These are phyloP conservation scores for Scutellaria galericulata DNA, from an alignment of 257 asterid species.

Conservation along the genomic window DNA sequence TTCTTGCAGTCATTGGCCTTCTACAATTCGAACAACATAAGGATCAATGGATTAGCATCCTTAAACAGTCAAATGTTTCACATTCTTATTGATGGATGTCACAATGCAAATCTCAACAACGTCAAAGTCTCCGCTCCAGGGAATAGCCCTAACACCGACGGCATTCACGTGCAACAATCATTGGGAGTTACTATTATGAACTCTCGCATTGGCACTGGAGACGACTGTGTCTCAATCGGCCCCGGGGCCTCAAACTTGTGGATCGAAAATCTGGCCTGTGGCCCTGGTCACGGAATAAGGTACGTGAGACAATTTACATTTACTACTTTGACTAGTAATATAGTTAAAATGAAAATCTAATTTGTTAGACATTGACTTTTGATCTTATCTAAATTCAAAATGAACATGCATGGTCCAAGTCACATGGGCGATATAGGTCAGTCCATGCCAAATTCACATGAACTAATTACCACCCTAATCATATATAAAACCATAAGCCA, in stretches of 20 bases:
- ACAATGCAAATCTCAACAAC: conserved; percentile 40
- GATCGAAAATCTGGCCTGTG: conserved; percentile 60
- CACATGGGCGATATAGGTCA: conserved; percentile 8
- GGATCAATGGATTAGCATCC: conserved; percentile 54
- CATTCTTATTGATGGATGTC: conserved; percentile 54
- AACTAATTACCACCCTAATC: not conserved
- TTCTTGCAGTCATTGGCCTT: conserved; percentile 52
- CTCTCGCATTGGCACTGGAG: conserved; percentile 60
- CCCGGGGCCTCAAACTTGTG: conserved; percentile 61
- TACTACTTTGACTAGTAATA: not conserved
- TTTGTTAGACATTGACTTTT: conserved; percentile 25
- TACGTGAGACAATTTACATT: not conserved
- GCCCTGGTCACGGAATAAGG: conserved; percentile 85
- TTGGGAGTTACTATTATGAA: conserved; percentile 47
- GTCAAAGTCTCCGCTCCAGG: conserved; percentile 55
- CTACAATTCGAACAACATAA: conserved; percentile 55
- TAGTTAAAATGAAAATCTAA: not conserved
- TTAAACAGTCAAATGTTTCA: conserved; percentile 64
- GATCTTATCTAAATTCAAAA: not conserved
- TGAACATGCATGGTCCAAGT: conserved; percentile 23
- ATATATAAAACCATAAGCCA: not conserved
- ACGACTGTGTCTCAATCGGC: conserved; percentile 71
- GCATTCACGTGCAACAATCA: conserved; percentile 56
- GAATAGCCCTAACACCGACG: conserved; percentile 72
- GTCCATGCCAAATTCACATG: not conserved